Evolutionary conservation across 202 grass and related monocot species (phyloP).

Genomic region (Carex arenaria): DNA sequence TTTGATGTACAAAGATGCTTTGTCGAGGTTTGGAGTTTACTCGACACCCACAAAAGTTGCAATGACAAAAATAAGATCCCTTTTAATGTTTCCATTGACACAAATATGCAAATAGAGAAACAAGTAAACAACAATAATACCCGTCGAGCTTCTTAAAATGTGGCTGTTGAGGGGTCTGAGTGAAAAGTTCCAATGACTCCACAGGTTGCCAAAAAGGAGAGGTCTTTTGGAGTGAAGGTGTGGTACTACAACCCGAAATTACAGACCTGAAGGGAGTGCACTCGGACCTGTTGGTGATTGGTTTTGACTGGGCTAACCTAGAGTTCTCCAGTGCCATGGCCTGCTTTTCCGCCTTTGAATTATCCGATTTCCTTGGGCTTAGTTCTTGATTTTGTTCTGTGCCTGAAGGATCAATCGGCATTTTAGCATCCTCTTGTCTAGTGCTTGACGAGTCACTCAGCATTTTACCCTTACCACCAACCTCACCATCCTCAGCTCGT

Average conservation of each 20-base stretch:
- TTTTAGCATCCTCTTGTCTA: background rate
- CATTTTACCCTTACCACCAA: background rate
- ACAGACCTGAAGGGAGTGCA: background rate
- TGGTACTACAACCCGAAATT: background rate
- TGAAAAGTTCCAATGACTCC: conserved; percentile 44
- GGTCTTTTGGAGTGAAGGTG: conserved; percentile 35
- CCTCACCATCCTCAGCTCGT: background rate
- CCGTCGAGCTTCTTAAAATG: conserved; percentile 53
- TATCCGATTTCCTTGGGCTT: background rate
- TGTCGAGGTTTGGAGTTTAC: background rate
- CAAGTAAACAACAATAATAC: conserved; percentile 9
- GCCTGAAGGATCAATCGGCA: background rate
- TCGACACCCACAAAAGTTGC: background rate
- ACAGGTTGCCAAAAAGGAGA: conserved; percentile 47
- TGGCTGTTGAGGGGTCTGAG: conserved; percentile 26
- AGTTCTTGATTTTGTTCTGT: background rate
- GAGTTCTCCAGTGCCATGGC: conserved; percentile 4
- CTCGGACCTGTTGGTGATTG: background rate
- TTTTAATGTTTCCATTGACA: background rate
- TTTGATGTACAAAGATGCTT: too few relatives aligned
- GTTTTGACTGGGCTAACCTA: background rate
- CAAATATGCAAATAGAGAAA: background rate
- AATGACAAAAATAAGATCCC: background rate
- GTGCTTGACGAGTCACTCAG: background rate
- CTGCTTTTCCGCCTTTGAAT: background rate